Base-by-base conservation (phyloP, 2,329 filamentous ascomycete genomes). In the Colletotrichum australisinense region DNA sequence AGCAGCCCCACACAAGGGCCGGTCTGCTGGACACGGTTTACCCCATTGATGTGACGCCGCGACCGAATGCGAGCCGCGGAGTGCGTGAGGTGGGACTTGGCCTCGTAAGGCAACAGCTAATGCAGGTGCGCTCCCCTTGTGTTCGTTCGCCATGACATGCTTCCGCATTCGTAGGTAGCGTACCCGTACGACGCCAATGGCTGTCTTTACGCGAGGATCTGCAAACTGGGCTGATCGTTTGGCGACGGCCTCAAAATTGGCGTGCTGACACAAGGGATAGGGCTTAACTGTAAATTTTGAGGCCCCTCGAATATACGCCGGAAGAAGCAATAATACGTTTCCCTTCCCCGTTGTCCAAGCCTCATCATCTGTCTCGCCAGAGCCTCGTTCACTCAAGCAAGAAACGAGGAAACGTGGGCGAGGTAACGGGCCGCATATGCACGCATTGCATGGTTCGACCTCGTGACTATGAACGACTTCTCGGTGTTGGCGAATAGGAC, bases 31-130 rank as follows among this genome's bases (percentile, higher is more conserved):
- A 65, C 60, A 60, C 28, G 22, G 46, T 63, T 49, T 32, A 52
- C 69, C 52, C 64, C 58, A 71, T 70, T 26, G 35, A 63, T 67
- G 62, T 30, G 35, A 67, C 58, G 62, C 58, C 63, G 30, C 16
- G 16, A 42, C 52, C 62, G 63, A 63, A 30, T 24, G 62, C 49
- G 58, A 72, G 46, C 52, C 55, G 68, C 63, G 30, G 42, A 38
- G 63, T 62, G 58, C 58, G 68, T 53, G 38, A 22, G 28, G 63
- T 62, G 63, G 62, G 63, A 52, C 26, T 60, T 60, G 73, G 73
- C 73, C 67, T 66, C 70, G 67, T 74, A 74, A 75, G 75, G 73
- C 75, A 69, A 46, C 62, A 53, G 46, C 32, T 49, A 58, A 65
- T 12, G 68, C 68, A 67, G 35, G 22, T 28, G 42, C 65, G 58